Conservation (phyloP, 129 eudicot genomes). For the Flaveria linearis region DNA sequence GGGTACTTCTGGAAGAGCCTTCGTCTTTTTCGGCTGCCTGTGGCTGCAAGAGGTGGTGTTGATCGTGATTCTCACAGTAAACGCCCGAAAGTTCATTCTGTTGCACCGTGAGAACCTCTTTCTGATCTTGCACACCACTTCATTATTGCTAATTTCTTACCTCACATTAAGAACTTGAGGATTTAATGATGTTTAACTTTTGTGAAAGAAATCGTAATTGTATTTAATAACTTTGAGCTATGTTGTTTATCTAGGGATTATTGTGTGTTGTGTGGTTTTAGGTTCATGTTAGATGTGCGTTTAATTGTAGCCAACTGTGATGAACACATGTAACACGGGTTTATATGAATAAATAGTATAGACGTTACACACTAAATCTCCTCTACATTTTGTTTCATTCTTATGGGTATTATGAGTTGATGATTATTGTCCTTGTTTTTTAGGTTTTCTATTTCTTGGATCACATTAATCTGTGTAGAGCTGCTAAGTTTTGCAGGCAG, state of each 20-base stretch:
- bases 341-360: too few species aligned
- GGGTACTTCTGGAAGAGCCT: slow-evolving; percentile 38
- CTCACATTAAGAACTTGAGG: background rate
- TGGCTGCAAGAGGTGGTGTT: slow-evolving; percentile 39
- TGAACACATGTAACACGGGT: too few species aligned
- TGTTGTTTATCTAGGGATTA: slow-evolving; percentile 49
- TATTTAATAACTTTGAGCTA: too few species aligned
- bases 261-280: background rate
- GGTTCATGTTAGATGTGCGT: too few species aligned
- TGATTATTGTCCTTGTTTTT: slow-evolving; percentile 27
- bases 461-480: slow-evolving; percentile 77
- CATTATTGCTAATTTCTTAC: background rate
- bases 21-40: slow-evolving; percentile 47
- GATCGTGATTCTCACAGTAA: slow-evolving; percentile 60
- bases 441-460: slow-evolving; percentile 91
- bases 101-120: slow-evolving; percentile 52
- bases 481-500: slow-evolving; percentile 89
- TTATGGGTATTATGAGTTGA: slow-evolving; percentile 10
- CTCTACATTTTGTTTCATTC: background rate
- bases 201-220: too few species aligned
- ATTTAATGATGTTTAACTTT: too few species aligned
- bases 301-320: too few species aligned
- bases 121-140: background rate
- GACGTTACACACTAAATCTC: background rate
- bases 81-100: slow-evolving; percentile 73